Base-by-base conservation (phyloP, 345 rosid species). In the Rhizophora apiculata region DNA sequence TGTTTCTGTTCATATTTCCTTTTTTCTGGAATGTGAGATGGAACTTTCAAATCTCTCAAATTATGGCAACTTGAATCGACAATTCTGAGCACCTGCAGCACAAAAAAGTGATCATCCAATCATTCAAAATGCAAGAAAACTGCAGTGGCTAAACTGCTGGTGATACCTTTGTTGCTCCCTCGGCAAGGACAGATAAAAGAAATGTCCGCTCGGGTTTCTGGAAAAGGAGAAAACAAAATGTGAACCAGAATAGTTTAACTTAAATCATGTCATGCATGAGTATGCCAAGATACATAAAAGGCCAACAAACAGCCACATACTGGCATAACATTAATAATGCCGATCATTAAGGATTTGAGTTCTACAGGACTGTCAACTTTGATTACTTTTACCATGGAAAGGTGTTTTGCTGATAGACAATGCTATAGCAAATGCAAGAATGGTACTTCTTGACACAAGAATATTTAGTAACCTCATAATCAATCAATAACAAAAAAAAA, bases 131-230 rank as follows among this genome's bases (percentile, higher is more conserved):
- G 65, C 51, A 46, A 46, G 52, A 57, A 39, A 67, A 67, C 63
- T 62, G 53, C 29, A 69, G 54, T 24, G 31, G 58, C 19, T 16
- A 56, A 64, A 63, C 22, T 13, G 61, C 39, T 57, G 71, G 76
- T 36, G 59, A 60, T 57, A 93, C 98, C 97, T 93, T 91, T 51
- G 85, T 93, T 66, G 97, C 92, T 76, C 96, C 94, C 77, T 89
- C 96, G 13, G 98, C 90, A 74, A 65, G 81, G 60, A 82, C 76
- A 49, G 91, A 88, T 65, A 93, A 79, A 77, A 83, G 79, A 80
- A 93, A 75, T 30, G 76, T 85, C 82, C 97, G 89, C 79, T 89
- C 96, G 10, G 96, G 91, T 76, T 83, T 93, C 98, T 93, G 97
- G 69, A 79, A 73, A 69, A 27, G 26, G 60, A 36, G 21, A 57